Evolutionary conservation across 2,329 filamentous ascomycete genomes (phyloP), one percentile per base, ranked within the genome.

Genomic region (Rhynchosporium agropyri): DNA sequence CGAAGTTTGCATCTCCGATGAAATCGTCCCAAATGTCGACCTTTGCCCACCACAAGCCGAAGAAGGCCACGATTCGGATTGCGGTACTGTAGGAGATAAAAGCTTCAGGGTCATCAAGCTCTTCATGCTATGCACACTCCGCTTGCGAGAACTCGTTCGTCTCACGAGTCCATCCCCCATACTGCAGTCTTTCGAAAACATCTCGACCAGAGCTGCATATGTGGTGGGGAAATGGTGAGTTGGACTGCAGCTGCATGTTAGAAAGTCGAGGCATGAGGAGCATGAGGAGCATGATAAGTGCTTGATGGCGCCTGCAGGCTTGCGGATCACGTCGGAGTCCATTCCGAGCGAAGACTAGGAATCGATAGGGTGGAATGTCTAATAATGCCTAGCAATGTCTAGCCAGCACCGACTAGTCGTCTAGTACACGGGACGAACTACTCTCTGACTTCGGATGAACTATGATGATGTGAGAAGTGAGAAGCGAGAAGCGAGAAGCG

Each of bases 121-220:
- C 60, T 69, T 72, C 71, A 73, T 72, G 2, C 66, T 65, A 9
- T 67, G 60, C n/a, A 73, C 69, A 5, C 67, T 68, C 58, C 65
- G 68, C 20, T 67, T 58, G 33, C 63, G 26, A 20, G 62, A n/a
- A 33, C 31, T 55, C 5, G 43, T 20, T 46, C 42, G 63, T 65
- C 60, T 26, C 57, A 9, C 57, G 57, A 20, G 9, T 10, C 48
- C 33, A 4, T 45, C 46, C 29, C 10, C 12, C 43, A 49, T 50
- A 3, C 15, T 42, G 57, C 36, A 50, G 46, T 59, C 36, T 20
- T 59, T 59, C 8, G 57, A 50, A 10, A 36, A 36, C n/a, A 36
- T 45, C 6, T 43, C 42, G 38, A 48, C 31, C 26, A 48, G 29
- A 45, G 42, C 29, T 46, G 55, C 55, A 36, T 59, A 53, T 12